phyloP scores from a whole-genome alignment of 163 green algal genomes.

The Coccomyxa subellipsoidea region DNA sequence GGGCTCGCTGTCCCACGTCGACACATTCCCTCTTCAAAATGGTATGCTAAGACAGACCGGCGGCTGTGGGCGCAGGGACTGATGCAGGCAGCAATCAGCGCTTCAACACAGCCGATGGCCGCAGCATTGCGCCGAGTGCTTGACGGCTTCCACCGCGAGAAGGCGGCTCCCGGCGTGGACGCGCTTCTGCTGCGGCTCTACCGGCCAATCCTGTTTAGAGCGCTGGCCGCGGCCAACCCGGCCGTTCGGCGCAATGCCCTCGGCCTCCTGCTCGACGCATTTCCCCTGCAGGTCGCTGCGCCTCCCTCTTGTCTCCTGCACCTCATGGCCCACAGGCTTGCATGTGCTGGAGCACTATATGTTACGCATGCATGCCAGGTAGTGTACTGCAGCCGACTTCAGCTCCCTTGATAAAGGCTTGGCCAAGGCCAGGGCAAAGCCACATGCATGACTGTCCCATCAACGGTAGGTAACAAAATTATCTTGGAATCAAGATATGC shows the following conservation, averaged over 20 bases:
- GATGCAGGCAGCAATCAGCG: constrained; percentile 53
- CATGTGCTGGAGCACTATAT: too few relatives aligned
- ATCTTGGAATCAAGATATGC: too few relatives aligned
- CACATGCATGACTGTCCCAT: too few relatives aligned
- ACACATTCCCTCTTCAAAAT: too few relatives aligned
- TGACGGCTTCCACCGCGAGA: constrained; percentile 59
- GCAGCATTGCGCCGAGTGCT: constrained; percentile 55
- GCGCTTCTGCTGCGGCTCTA: constrained; percentile 72
- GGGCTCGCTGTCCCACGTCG: too few relatives aligned
- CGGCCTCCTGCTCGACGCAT: constrained; percentile 66
- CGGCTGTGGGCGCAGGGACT: constrained; percentile 41
- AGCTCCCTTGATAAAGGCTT: too few relatives aligned
- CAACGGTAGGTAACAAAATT: too few relatives aligned
- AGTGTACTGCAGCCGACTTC: too few relatives aligned
- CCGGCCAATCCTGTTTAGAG: constrained; percentile 72
- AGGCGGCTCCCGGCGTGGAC: constrained; percentile 52
- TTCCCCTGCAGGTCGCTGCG: constrained; percentile 69
- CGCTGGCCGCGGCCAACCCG: constrained; percentile 61
- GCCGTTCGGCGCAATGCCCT: constrained; percentile 70
- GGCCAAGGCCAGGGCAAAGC: too few relatives aligned
- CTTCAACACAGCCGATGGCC: constrained; percentile 43
- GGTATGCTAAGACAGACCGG: neutral
- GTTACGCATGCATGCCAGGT: too few relatives aligned
- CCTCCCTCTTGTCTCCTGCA: too few relatives aligned
- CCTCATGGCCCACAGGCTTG: too few relatives aligned